These are phyloP conservation scores for Prunus salicina DNA, from an alignment of 306 rosid genomes.

Conservation along the genomic window DNA sequence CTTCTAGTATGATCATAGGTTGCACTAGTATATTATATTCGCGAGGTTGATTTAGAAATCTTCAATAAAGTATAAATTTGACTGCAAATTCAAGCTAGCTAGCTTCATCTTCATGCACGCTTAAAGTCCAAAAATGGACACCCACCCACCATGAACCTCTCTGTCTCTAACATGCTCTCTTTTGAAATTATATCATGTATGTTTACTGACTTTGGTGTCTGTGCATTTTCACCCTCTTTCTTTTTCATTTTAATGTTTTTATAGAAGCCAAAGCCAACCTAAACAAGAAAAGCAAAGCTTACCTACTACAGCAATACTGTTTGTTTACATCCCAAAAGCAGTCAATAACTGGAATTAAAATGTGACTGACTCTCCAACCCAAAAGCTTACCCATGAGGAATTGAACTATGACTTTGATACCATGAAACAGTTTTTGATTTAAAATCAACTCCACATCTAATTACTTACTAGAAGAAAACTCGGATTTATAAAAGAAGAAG, in stretches of 20 bases:
- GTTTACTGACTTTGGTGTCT: background rate
- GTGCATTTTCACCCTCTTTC: background rate
- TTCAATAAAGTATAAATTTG: background rate
- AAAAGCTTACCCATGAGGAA: too few species aligned
- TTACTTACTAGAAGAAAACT: background rate
- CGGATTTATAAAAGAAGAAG: too few species aligned
- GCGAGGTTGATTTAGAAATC: background rate
- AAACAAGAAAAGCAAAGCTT: background rate
- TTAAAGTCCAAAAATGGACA: slow-evolving; percentile 5
- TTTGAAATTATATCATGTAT: background rate
- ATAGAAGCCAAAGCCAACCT: background rate
- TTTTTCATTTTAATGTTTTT: background rate
- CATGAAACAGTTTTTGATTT: background rate
- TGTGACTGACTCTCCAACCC: background rate
- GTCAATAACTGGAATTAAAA: background rate
- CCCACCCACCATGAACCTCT: background rate
- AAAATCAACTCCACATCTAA: background rate
- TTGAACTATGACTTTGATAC: background rate
- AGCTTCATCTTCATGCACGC: background rate
- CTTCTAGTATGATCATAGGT: background rate
- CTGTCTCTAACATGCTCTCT: background rate
- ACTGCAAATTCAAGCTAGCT: background rate
- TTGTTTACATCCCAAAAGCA: background rate
- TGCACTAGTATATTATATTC: background rate
- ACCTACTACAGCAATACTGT: background rate